Conservation (phyloP, 2,329 filamentous ascomycete species). For the Cadophora gregata region DNA sequence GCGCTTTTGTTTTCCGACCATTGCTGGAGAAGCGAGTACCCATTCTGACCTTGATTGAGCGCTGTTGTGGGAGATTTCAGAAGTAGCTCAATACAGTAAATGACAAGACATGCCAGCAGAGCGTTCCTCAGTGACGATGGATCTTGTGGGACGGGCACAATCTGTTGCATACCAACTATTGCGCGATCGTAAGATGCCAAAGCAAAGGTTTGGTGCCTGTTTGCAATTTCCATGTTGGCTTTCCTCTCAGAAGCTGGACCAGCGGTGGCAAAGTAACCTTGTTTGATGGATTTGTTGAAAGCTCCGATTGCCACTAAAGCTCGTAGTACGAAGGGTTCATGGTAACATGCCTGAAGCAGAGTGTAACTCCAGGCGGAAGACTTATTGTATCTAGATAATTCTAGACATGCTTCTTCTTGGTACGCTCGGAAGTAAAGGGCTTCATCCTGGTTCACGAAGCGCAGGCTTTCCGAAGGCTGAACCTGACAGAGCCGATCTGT, state of each 20-base stretch:
- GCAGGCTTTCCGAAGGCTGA: conserved; percentile 21
- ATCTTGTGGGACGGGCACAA: conserved; percentile 13
- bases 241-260: neutral
- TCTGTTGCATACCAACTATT: conserved; percentile 27
- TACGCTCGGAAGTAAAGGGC: conserved; percentile 28
- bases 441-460: conserved; percentile 25
- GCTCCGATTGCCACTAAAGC: conserved; percentile 32
- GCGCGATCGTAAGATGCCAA: conserved; percentile 25
- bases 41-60: conserved; percentile 23
- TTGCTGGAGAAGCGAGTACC: conserved; percentile 22
- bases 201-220: conserved; percentile 27
- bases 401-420: conserved; percentile 24
- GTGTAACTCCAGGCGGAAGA: conserved; percentile 27
- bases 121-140: conserved; percentile 19
- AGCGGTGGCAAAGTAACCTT: neutral
- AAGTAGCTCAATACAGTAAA: conserved; percentile 28
- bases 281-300: conserved; percentile 26
- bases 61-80: conserved; percentile 24
- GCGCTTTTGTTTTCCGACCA: conserved; percentile 10
- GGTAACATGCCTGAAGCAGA: conserved; percentile 29
- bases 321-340: conserved; percentile 28
- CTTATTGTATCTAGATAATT: conserved; percentile 23
- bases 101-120: conserved; percentile 28
- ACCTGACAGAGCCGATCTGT: conserved; percentile 13
- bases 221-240: conserved; percentile 10